These are phyloP conservation scores for Eucalyptus grandis DNA, from an alignment of 345 rosid species.

Conservation along the genomic window DNA sequence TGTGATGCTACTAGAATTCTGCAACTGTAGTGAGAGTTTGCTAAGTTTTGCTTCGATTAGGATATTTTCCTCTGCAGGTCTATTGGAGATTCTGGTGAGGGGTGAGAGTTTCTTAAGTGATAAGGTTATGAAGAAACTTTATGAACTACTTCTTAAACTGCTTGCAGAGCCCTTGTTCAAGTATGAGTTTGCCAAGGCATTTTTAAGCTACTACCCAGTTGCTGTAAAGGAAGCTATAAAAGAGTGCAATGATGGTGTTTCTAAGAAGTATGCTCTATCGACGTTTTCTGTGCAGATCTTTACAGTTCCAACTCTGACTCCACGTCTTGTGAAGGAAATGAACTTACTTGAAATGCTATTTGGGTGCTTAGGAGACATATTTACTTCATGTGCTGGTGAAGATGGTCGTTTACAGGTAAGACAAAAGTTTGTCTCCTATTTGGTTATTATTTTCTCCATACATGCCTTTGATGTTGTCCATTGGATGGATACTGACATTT, in stretches of 20 bases:
- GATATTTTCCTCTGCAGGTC: slow-evolving; percentile 41
- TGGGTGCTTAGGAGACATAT: slow-evolving; percentile 67
- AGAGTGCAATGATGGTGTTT: slow-evolving; percentile 24
- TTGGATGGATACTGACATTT: not conserved
- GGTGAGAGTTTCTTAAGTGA: slow-evolving; percentile 60
- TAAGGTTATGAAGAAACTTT: slow-evolving; percentile 39
- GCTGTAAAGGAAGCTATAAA: slow-evolving; percentile 50
- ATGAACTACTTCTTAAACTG: slow-evolving; percentile 73
- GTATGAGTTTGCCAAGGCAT: slow-evolving; percentile 76
- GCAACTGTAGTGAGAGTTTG: slow-evolving; percentile 76
- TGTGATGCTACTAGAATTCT: slow-evolving; percentile 79
- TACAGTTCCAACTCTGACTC: slow-evolving; percentile 85
- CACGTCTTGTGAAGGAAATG: slow-evolving; percentile 86
- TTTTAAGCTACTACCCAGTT: slow-evolving; percentile 63
- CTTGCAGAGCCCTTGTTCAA: slow-evolving; percentile 85
- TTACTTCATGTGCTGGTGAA: slow-evolving; percentile 54
- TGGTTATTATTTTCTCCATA: not conserved
- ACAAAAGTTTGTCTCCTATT: not conserved
- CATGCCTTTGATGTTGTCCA: not conserved
- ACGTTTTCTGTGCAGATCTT: slow-evolving; percentile 90
- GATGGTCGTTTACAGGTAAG: slow-evolving; percentile 73
- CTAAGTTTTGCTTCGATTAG: slow-evolving; percentile 73
- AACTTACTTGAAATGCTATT: slow-evolving; percentile 51
- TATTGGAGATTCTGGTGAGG: slow-evolving; percentile 61
- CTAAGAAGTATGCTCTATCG: slow-evolving; percentile 42